A percentile compares a stretch with the other conserved stretches of the same genome.
These are phyloP conservation scores for Diaporthe australafricana DNA, from an alignment of 2,329 filamentous ascomycete genomes.

Conservation along the genomic window DNA sequence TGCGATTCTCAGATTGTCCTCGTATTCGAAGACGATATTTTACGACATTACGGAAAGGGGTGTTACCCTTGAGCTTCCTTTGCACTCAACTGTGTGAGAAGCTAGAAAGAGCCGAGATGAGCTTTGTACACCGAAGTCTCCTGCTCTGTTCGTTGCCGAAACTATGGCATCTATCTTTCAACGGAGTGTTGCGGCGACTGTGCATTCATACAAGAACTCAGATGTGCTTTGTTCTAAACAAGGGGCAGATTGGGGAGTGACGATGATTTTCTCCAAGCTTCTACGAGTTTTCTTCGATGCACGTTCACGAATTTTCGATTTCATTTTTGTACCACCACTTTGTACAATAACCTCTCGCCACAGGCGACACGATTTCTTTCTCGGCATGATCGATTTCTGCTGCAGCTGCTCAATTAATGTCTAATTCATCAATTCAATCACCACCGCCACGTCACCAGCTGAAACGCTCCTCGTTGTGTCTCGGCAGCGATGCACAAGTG, in stretches of 20 bases:
- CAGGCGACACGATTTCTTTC: background rate
- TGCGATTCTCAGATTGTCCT: background rate
- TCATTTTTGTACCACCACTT: background rate
- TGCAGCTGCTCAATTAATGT: background rate
- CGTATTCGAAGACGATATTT: background rate
- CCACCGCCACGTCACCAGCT: background rate
- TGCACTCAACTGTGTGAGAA: background rate
- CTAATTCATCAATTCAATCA: background rate
- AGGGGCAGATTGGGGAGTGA: background rate
- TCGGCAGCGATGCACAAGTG: too few species aligned
- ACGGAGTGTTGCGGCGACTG: fast-evolving
- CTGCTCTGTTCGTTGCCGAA: background rate
- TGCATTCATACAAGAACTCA: too few species aligned
- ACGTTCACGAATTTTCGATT: background rate
- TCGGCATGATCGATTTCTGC: background rate
- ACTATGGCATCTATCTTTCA: background rate
- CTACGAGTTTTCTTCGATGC: too few species aligned
- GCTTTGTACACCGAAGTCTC: background rate
- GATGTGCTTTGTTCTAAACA: background rate
- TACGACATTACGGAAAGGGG: too few species aligned
- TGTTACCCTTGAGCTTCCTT: background rate
- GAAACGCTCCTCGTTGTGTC: too few species aligned
- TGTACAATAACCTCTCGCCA: background rate
- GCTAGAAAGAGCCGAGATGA: background rate
- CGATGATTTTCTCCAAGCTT: background rate